phyloP scores from a whole-genome alignment of 129 eudicot species.

The Deinandra increscens region DNA sequence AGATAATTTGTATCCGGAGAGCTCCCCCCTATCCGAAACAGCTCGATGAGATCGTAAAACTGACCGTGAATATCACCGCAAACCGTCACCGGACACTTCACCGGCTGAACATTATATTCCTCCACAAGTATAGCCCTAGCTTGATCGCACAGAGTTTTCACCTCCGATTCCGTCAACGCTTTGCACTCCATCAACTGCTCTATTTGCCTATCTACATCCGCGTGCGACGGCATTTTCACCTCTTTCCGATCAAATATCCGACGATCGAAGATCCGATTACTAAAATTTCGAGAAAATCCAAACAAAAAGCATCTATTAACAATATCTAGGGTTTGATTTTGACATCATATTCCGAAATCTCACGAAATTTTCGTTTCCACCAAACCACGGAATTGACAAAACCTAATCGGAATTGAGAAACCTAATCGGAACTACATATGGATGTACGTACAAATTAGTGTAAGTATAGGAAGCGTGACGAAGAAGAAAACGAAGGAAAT shows the following conservation, averaged over 20 bases:
- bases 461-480: conserved; percentile 22
- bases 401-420: background rate
- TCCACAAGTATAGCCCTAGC: conserved; percentile 86
- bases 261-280: conserved; percentile 29
- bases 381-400: conserved; percentile 14
- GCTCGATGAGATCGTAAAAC: conserved; percentile 79
- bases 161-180: conserved; percentile 76
- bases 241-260: conserved; percentile 7
- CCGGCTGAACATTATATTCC: conserved; percentile 93
- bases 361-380: conserved; percentile 38
- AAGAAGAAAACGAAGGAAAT: conserved; percentile 30
- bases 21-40: conserved; percentile 73
- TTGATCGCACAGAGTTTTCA: conserved; percentile 70
- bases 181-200: conserved; percentile 91
- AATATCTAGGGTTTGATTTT: conserved; percentile 39
- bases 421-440: no score
- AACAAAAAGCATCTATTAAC: background rate
- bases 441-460: background rate
- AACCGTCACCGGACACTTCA: conserved; percentile 83
- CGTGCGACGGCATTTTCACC: conserved; percentile 61
- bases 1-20: conserved; percentile 87
- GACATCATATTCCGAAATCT: conserved; percentile 12
- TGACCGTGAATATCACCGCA: conserved; percentile 90
- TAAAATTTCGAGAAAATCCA: background rate
- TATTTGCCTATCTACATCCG: conserved; percentile 75